These are phyloP conservation scores for Fraxinus angustifolia DNA, from an alignment of 305 asterid genomes.

Conservation along the genomic window DNA sequence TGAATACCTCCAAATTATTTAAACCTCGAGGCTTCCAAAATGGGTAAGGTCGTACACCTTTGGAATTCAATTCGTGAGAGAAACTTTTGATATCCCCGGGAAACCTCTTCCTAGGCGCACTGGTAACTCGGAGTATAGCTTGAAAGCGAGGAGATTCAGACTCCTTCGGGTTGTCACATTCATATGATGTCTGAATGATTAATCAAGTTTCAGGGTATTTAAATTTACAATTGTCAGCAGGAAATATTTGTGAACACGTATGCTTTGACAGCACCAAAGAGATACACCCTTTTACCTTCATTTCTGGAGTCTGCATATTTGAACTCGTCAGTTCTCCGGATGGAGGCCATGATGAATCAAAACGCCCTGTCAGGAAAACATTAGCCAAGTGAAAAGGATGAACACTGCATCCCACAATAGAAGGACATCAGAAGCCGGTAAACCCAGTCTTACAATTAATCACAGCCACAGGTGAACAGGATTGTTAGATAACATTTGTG, in stretches of 20 bases:
- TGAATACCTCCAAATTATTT: conserved; percentile 88
- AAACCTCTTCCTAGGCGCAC: conserved; percentile 97
- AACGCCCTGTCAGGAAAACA: conserved; percentile 39
- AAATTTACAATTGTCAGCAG: conserved; percentile 11
- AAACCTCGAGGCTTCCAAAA: conserved; percentile 95
- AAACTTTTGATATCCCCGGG: conserved; percentile 98
- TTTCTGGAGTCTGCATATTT: conserved; percentile 77
- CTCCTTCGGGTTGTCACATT: conserved; percentile 97
- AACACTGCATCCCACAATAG: conserved; percentile 12
- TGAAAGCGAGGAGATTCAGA: conserved; percentile 98
- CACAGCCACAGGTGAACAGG: not conserved
- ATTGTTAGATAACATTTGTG: not conserved
- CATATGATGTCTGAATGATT: conserved; percentile 64
- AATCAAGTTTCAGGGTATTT: conserved; percentile 17
- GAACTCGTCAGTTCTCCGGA: conserved; percentile 63
- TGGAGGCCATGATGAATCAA: conserved; percentile 66
- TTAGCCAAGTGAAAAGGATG: conserved; percentile 22
- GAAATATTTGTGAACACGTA: conserved; percentile 12
- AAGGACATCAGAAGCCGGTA: not conserved
- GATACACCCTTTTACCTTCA: conserved; percentile 59
- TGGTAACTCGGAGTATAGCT: conserved; percentile 97
- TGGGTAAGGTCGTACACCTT: conserved; percentile 99
- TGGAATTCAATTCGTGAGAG: conserved; percentile 95
- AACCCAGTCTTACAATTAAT: not conserved
- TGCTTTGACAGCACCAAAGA: conserved; percentile 24